Conservation (phyloP, 2,329 filamentous ascomycete species). For the Fusarium bactridioides region DNA sequence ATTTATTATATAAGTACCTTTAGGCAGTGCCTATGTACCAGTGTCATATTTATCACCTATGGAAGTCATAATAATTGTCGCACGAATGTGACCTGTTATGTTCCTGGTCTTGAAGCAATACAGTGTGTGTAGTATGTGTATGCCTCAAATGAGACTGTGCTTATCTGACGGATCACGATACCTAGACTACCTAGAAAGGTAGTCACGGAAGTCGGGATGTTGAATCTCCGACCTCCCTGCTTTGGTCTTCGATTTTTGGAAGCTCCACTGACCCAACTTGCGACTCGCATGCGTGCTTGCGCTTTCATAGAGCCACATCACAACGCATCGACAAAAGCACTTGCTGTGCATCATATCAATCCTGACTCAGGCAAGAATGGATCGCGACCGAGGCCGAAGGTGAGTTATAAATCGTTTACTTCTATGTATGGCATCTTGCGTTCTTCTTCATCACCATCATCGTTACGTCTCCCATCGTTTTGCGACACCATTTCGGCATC, state of each 20-base stretch:
- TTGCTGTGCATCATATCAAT: slow-evolving; percentile 6
- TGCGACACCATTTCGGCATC: slow-evolving; percentile 14
- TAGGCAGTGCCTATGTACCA: neutral
- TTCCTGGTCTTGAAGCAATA: neutral
- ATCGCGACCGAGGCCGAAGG: slow-evolving; percentile 51
- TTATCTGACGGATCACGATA: slow-evolving; percentile 14
- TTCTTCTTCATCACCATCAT: neutral
- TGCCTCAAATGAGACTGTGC: neutral
- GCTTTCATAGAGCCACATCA: slow-evolving; percentile 18
- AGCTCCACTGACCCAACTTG: slow-evolving; percentile 16
- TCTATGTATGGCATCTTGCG: neutral
- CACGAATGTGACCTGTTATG: neutral
- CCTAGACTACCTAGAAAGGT: neutral
- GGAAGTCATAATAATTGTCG: neutral
- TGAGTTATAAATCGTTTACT: slow-evolving; percentile 36
- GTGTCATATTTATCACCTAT: neutral
- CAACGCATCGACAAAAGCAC: slow-evolving; percentile 6
- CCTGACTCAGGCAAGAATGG: slow-evolving; percentile 39
- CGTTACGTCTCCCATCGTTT: slow-evolving; percentile 7
- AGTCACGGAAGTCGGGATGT: slow-evolving; percentile 24
- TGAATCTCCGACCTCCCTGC: slow-evolving; percentile 36
- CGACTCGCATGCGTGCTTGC: slow-evolving; percentile 37
- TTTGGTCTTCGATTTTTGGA: slow-evolving; percentile 8
- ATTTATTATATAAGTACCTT: slow-evolving; percentile 12
- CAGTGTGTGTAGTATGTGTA: neutral